These are phyloP conservation scores for Ogataea minuta DNA, from an alignment of 805 yeast species.

Conservation along the genomic window DNA sequence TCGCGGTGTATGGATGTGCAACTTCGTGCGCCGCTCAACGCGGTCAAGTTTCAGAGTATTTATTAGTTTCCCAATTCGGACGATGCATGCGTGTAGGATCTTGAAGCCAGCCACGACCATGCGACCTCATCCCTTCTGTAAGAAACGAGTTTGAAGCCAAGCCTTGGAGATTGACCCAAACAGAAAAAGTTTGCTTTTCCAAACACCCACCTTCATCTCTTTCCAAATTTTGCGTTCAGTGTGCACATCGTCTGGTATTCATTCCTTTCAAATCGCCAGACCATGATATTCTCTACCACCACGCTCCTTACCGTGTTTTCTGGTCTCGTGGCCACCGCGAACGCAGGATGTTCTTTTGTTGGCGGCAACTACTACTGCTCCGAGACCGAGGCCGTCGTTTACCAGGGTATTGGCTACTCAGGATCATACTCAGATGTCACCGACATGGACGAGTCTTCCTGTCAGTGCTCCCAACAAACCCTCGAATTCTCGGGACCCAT, in stretches of 20 bases:
- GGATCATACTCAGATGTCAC: constrained; percentile 78
- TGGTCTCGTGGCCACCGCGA: constrained; percentile 19
- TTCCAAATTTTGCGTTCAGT: not conserved
- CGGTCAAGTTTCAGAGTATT: constrained; percentile 6
- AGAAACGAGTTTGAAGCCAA: constrained; percentile 8
- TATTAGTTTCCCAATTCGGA: constrained; percentile 11
- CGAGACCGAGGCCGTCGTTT: constrained; percentile 51
- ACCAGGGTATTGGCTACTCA: constrained; percentile 74
- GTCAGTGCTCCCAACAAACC: constrained; percentile 64
- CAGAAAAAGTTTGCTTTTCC: not conserved
- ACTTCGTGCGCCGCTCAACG: constrained; percentile 1
- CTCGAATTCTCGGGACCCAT: constrained; percentile 65
- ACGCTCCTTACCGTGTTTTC: constrained; percentile 25
- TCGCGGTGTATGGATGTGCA: constrained; percentile 8
- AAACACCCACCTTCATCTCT: not conserved
- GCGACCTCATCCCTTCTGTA: constrained; percentile 11
- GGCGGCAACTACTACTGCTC: constrained; percentile 86
- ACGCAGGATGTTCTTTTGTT: constrained; percentile 35
- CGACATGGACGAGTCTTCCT: constrained; percentile 56
- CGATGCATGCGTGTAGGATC: constrained; percentile 6
- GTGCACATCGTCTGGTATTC: constrained; percentile 11
- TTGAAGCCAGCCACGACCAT: constrained; percentile 7
- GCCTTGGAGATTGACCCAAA: constrained; percentile 3
- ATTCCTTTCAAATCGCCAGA: constrained; percentile 12
- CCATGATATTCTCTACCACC: constrained; percentile 24